Percentiles rank a stretch among this genome's conserved stretches.
phyloP scores from a whole-genome alignment of 345 rosid species.

The Hevea brasiliensis region DNA sequence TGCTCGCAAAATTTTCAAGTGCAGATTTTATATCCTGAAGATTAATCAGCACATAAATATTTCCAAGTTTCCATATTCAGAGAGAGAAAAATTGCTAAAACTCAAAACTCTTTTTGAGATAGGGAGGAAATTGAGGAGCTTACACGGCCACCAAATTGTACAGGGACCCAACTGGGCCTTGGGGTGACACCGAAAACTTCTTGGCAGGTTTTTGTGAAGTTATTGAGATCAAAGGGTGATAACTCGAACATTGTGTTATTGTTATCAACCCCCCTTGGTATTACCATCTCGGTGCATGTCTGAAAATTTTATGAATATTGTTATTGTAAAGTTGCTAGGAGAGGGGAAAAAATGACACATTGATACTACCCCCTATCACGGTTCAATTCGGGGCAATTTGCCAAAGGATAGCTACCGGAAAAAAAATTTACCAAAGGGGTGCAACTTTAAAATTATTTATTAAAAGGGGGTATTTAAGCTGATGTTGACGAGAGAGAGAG shows the following conservation, averaged over 20 bases:
- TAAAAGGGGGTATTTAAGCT: no score
- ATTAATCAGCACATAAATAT: neutral
- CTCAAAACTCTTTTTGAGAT: no score
- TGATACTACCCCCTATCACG: no score
- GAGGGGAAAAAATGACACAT: neutral
- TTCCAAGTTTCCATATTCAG: neutral
- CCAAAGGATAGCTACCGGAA: no score
- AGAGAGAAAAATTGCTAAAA: no score
- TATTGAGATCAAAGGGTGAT: slow-evolving; percentile 1
- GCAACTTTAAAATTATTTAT: no score
- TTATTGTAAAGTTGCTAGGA: no score
- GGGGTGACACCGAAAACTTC: neutral
- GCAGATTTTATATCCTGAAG: slow-evolving; percentile 3
- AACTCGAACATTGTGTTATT: slow-evolving; percentile 20
- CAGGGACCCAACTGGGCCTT: slow-evolving; percentile 17
- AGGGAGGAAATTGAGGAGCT: neutral
- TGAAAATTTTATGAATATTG: neutral
- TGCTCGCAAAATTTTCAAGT: slow-evolving; percentile 7
- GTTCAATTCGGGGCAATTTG: no score
- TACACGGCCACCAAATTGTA: slow-evolving; percentile 21
- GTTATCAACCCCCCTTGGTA: neutral
- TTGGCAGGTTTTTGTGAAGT: neutral
- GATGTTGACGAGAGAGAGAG: no score
- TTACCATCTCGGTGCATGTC: slow-evolving; percentile 5
- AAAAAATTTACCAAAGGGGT: no score